Evolutionary conservation across 192 early-diverging fungal genomes (phyloP).

Genomic region (Rhizoclosmatium globosum): DNA sequence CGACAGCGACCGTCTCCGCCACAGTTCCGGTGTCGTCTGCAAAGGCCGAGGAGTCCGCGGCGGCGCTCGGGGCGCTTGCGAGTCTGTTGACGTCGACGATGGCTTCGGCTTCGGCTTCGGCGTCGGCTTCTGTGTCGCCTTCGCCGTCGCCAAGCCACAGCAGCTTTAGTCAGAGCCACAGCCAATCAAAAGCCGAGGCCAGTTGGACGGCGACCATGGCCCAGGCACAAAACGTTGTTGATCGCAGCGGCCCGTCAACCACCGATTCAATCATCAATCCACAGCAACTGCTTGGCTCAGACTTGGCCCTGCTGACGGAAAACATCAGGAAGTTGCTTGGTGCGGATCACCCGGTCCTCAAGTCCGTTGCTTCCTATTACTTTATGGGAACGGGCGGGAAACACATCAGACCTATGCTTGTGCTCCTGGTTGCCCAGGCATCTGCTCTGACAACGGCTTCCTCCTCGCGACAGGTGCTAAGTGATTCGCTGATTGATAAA

Average conservation of each 20-base stretch:
- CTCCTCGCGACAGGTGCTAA: neutral
- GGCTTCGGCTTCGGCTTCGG: no score
- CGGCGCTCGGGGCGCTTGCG: neutral
- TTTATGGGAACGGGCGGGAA: conserved; percentile 83
- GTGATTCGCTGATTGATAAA: conserved; percentile 3
- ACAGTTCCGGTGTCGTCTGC: no score
- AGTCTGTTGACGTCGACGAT: neutral
- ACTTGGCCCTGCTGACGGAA: conserved; percentile 83
- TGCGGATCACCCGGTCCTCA: conserved; percentile 87
- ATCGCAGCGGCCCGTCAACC: neutral
- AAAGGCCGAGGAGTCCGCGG: no score
- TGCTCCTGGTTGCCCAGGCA: conserved; percentile 89
- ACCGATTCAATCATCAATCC: conserved; percentile 64
- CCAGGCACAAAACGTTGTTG: conserved; percentile 6
- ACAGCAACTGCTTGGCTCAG: conserved; percentile 79
- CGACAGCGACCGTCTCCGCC: no score
- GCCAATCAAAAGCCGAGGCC: neutral
- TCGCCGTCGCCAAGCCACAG: no score
- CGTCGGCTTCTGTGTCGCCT: no score
- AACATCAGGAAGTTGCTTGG: conserved; percentile 87
- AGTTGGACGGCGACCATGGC: neutral
- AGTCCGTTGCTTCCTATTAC: conserved; percentile 91
- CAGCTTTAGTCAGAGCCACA: no score
- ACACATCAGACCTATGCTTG: conserved; percentile 90
- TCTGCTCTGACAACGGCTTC: neutral